Evolutionary conservation across 495 filamentous ascomycete species (phyloP).

Genomic region (Talaromyces borbonicus): DNA sequence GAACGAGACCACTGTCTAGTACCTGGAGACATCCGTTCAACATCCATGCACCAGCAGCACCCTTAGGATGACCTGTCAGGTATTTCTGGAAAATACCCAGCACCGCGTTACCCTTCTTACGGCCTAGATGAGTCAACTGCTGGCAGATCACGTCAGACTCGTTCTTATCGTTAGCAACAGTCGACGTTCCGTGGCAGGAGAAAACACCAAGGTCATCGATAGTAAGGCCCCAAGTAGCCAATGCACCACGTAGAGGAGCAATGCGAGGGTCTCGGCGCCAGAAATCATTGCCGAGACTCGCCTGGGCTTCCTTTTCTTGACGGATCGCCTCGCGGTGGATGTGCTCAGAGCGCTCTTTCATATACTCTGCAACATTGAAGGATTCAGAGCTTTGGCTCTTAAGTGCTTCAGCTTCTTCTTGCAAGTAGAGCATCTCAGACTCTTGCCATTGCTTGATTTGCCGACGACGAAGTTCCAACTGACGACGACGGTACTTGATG

Average conservation of each 20-base stretch:
- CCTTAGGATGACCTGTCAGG: conserved; percentile 97
- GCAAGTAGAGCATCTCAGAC: conserved; percentile 82
- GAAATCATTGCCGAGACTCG: conserved; percentile 93
- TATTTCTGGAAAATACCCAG: conserved; percentile 99
- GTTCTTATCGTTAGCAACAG: conserved; percentile 99
- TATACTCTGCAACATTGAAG: conserved; percentile 74
- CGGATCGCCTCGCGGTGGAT: conserved; percentile 81
- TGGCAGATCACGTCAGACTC: conserved; percentile 97
- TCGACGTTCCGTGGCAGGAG: conserved; percentile 98
- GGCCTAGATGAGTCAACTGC: conserved; percentile 89
- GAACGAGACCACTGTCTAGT: conserved; percentile 84
- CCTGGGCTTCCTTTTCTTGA: conserved; percentile 84
- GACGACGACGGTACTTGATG: conserved; percentile 90
- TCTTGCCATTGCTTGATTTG: conserved; percentile 96
- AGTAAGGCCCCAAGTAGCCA: conserved; percentile 95
- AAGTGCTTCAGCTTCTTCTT: conserved; percentile 86
- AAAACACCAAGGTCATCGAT: conserved; percentile 92
- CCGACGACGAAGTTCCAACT: conserved; percentile 82
- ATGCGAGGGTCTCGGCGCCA: conserved; percentile 93
- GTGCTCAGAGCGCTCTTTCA: conserved; percentile 74
- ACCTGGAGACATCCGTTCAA: conserved; percentile 96
- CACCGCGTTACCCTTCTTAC: conserved; percentile 90
- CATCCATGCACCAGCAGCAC: conserved; percentile 99
- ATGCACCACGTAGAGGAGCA: conserved; percentile 84
- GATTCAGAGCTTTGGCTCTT: conserved; percentile 57